Conservation (phyloP, 257 asterid genomes). For the Misopates orontium region DNA sequence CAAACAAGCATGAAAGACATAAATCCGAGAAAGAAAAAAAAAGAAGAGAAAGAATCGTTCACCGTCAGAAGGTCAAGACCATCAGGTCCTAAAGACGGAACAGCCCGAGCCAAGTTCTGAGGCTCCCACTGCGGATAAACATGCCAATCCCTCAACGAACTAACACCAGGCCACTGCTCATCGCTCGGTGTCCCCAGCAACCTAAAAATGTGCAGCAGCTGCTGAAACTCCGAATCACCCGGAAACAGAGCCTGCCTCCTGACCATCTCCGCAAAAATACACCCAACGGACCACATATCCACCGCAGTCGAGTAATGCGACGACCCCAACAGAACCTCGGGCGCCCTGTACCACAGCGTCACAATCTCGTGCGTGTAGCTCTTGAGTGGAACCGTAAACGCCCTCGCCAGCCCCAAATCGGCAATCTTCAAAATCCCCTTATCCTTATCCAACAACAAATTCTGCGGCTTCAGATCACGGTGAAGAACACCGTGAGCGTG, state of each 20-base stretch:
- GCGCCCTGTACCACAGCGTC: too few species aligned
- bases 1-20: background rate
- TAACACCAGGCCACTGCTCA: conserved; percentile 87
- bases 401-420: conserved; percentile 96
- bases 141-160: conserved; percentile 86
- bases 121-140: conserved; percentile 93
- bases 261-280: too few species aligned
- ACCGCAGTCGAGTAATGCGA: too few species aligned
- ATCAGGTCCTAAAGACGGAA: conserved; percentile 75
- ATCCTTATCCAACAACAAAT: conserved; percentile 83
- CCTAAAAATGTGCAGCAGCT: too few species aligned
- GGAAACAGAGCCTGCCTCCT: too few species aligned
- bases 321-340: too few species aligned
- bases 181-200: conserved; percentile 92
- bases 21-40: background rate
- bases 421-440: conserved; percentile 91
- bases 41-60: conserved; percentile 26
- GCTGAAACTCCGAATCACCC: too few species aligned
- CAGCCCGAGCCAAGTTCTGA: conserved; percentile 73
- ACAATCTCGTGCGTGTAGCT: conserved; percentile 98
- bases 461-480: conserved; percentile 96
- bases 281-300: too few species aligned
- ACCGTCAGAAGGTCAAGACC: conserved; percentile 88
- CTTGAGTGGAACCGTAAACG: conserved; percentile 90
- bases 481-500: conserved; percentile 97